Evolutionary conservation across 2,329 filamentous ascomycete species (phyloP), one percentile per base, ranked within the genome.

Genomic region (Colletotrichum magnum): DNA sequence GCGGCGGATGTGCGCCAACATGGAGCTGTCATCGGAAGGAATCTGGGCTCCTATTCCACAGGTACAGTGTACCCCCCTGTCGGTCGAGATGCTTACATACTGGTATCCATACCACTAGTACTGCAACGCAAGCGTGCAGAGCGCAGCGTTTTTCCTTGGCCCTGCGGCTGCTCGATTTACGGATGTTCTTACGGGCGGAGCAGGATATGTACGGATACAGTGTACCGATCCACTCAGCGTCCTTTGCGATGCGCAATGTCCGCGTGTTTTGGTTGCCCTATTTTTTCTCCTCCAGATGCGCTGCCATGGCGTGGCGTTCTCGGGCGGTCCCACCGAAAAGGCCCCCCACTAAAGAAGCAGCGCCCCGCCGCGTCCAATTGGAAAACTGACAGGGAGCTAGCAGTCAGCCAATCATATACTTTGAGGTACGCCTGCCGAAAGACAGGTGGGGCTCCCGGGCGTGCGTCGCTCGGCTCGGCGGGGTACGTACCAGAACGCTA

Each of bases 121-220:
- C 41, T 43, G 16, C 41, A 15, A 43, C 41, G 41, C 16, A 43
- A 15, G 16, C 41, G 13, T 15, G 41, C 32, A 15, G 41, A 43
- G 16, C 53, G 16, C 41, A 43, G 13, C 32, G 32, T 36, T 36
- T 10, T 36, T 43, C 5, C 39, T 53, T 52, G 51, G 43, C 58
- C 53, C 45, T 54, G 64, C 64, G 24, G 43, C 58, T 56, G 51
- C 39, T 57, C 58, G 64, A 67, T 63, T 63, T 67, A 67, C 64
- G 64, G 64, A 67, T 57, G 13, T 51, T 58, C 64, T 52, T 57
- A 67, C 58, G 58, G 21, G 51, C 41, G 58, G 58, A 56, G 64
- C 58, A 57, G 21, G 43, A 43, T 36, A 24, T 24, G 21, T 24
- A n/a, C 45, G 16, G 45, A 18, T 48, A 16, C 45, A 48, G 21